Evolutionary conservation across 2,329 filamentous ascomycete species (phyloP), one percentile per base, ranked within the genome.

Genomic region (Fusarium sp.): DNA sequence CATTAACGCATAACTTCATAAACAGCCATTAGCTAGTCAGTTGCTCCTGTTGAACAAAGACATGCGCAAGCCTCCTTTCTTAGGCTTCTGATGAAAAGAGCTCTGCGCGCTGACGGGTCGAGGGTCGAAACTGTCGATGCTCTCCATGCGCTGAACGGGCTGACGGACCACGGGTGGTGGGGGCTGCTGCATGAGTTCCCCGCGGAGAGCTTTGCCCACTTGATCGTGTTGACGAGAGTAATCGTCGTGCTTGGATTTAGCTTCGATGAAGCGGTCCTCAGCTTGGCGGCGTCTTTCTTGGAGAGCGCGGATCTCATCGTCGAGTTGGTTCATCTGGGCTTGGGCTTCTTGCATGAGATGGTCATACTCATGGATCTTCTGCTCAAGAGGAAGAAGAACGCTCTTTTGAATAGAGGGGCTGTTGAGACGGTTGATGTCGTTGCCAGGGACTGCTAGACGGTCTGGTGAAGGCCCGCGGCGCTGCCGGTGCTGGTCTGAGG

Each of bases 281-380:
- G 83, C 81, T 44, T 80, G 79, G 33, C 81, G 79, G 9, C 83
- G 81, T 41, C 82, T 81, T 60, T 84, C 82, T 71, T 84, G 82
- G 39, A 85, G 77, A 7, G 74, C 70, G 15, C 81, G 81, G 11
- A 86, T 72, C 78, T 86, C 84, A 6, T 83, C 83, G 74, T 86
- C 84, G 22, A 86, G 80, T 33, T 79, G 81, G 28, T 78, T 73
- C 79, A 85, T 83, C 73, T 85, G 78, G 11, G 79, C 78, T 70
- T 84, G 81, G 48, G 83, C 83, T 33, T 82, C 80, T 31, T 77
- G 73, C 84, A 86, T 85, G 47, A 83, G 76, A 47, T 72, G 76
- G 20, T 81, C 78, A 77, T 86, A 86, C 79, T 86, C 83, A 53
- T 78, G 77, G 45, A 85, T 82, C 78, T 86, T 86, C 57, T 81